Base-by-base conservation (phyloP, 2,329 filamentous ascomycete species). In the Colletotrichum limetticola region DNA sequence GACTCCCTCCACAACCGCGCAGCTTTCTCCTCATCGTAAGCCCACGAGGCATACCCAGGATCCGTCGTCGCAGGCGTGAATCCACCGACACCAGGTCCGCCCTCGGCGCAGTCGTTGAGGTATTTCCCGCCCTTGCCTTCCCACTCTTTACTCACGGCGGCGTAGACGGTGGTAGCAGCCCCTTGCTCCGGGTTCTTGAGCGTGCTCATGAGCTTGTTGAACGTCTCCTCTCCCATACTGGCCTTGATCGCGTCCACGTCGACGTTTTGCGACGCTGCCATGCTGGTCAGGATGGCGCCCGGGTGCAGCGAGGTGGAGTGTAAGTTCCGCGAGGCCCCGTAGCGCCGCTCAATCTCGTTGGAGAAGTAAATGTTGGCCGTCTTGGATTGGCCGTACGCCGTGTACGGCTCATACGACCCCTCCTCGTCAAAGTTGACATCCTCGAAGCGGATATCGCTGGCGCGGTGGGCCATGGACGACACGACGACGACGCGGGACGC, bases 301-400 rank as follows among this genome's bases (percentile, higher is more conserved):
- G 71, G 73, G 12, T 74, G 66, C 1, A 74, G 35, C 1, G 60
- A 66, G 2, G 63, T 26, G 0, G 28, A 85, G 72, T 87, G 89
- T 0, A 74, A 53, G 0, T 68, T 59, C 7, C 35, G 37, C 19
- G 12, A 5, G 5, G 7, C 19, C 19, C 72, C 68, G 30, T 68
- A 74, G 0, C 81, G 82, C 0, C 87, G 81, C 49, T 89, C 87
- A 14, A 90, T 82, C 68, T 88, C 82, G 71, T 85, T 87, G 2
- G 87, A 84, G 59, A 86, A 84, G 75, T 83, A 87, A 26, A 89
- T 82, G 62, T 86, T 88, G 12, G 88, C 87, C 0, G 83, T 82
- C 75, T 90, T 91, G 55, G 82, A 81, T 74, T 88, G 84, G 0
- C 81, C 84, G 71, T 90, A 90, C 0, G 85, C 80, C 0, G 68